Evolutionary conservation across 208 protist species (phyloP).

Genomic region (Strigomonas culicis): DNA sequence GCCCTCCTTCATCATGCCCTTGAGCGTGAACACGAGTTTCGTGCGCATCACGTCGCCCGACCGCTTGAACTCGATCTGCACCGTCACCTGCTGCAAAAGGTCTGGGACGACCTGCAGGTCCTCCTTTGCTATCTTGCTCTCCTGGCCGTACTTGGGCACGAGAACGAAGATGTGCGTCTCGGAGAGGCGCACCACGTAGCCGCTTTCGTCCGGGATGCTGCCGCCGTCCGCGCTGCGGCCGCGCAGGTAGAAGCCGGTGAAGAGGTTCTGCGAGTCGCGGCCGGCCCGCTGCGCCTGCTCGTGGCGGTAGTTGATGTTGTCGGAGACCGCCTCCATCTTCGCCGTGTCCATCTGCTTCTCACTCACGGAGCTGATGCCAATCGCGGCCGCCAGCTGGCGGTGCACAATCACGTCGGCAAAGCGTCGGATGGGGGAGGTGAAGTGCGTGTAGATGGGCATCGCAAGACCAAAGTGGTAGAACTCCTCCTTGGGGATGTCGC

Average conservation of each 20-base stretch:
- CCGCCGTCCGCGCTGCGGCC: conserved; percentile 52
- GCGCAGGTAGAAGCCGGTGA: conserved; percentile 88
- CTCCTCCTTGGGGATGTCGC: conserved; percentile 70
- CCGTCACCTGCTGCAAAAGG: conserved; percentile 74
- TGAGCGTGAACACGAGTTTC: conserved; percentile 57
- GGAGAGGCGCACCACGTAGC: conserved; percentile 75
- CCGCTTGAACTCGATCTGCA: conserved; percentile 68
- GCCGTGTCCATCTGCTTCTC: conserved; percentile 60
- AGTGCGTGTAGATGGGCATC: conserved; percentile 95
- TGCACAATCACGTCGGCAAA: conserved; percentile 95
- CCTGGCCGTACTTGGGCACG: conserved; percentile 88
- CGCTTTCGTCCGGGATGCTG: conserved; percentile 75
- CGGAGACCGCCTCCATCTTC: conserved; percentile 68
- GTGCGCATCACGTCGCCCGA: conserved; percentile 78
- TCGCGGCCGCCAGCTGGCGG: conserved; percentile 82
- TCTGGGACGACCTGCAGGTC: conserved; percentile 55
- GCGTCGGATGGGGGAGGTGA: conserved; percentile 95
- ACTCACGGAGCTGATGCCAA: conserved; percentile 59
- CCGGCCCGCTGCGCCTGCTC: conserved; percentile 90
- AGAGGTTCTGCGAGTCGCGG: conserved; percentile 89
- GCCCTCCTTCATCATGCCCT: conserved; percentile 63
- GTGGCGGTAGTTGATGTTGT: conserved; percentile 92
- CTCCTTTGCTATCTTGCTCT: conserved; percentile 78
- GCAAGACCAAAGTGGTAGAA: conserved; percentile 93
- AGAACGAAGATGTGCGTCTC: conserved; percentile 86